Conservation (phyloP, 1,284 basidiomycete species). For the Stereum hirsutum region DNA sequence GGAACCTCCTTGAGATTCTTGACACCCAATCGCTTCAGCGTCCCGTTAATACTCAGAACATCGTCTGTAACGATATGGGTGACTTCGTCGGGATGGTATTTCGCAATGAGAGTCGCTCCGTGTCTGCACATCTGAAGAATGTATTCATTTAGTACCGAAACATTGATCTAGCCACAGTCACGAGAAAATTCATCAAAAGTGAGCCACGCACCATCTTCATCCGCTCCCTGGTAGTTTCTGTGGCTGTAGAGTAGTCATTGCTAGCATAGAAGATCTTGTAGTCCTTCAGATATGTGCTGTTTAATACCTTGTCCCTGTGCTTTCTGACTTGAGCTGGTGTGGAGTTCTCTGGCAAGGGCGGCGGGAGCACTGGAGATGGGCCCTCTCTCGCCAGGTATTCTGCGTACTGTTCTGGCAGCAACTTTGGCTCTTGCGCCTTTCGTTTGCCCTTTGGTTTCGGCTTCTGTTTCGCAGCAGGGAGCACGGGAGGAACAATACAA, state of each 20-base stretch:
- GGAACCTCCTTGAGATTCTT: slow-evolving; percentile 47
- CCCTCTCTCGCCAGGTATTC: background rate
- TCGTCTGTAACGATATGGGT: slow-evolving; percentile 58
- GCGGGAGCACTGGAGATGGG: background rate
- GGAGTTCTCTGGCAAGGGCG: background rate
- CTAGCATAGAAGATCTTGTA: slow-evolving; percentile 49
- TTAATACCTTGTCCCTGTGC: background rate
- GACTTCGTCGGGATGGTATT: slow-evolving; percentile 40
- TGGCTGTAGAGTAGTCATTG: slow-evolving; percentile 43
- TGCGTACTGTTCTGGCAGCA: background rate
- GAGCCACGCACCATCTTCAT: slow-evolving; percentile 46
- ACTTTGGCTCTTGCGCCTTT: background rate
- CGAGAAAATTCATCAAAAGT: too few relatives aligned
- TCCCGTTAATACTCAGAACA: slow-evolving; percentile 19
- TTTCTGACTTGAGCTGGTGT: background rate
- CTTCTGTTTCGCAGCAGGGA: background rate
- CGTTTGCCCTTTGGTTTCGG: too few relatives aligned
- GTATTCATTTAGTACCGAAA: background rate
- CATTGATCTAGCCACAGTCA: too few relatives aligned
- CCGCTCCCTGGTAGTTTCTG: slow-evolving; percentile 35
- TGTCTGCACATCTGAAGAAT: slow-evolving; percentile 41
- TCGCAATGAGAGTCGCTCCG: slow-evolving; percentile 40
- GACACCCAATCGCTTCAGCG: slow-evolving; percentile 32
- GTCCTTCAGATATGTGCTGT: slow-evolving; percentile 28
- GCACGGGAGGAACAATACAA: background rate